Evolutionary conservation across 2,329 filamentous ascomycete genomes (phyloP), one percentile per base, ranked within the genome.

Genomic region (Aspergillus fischeri): DNA sequence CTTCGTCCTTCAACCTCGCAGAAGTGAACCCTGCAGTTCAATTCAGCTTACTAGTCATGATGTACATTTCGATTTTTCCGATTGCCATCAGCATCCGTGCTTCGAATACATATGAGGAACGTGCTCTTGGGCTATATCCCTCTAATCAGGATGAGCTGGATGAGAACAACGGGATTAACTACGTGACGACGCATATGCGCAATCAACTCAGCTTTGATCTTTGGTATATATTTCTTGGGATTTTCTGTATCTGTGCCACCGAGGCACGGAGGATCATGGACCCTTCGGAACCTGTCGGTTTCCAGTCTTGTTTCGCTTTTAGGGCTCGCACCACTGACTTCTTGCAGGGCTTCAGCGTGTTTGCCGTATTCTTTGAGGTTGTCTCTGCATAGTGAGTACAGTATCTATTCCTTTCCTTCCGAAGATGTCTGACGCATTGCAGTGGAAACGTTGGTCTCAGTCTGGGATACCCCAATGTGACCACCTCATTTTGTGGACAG

Each of bases 61-160:
- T 97, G 93, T 97, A 97, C 74, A 96, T 97, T 62, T 95, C 92
- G 52, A 89, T 96, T 56, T 95, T 95, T 63, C 93, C 93, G 3
- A 95, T 97, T 64, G 93, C 93, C 68, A 96, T 97, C 65, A 93
- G 89, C 7, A 88, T 97, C 60, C 90, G 93, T 52, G 78, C 53
- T 74, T 79, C 86, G 32, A 90, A 90, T 66, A 83, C 86, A 4
- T 90, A 90, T 65, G 87, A 90, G 65, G 86, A 90, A 63, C 78
- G 82, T 2, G 83, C 83, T 0, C 75, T 89, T 0, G 86, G 86
- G 0, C 73, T 84, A 20, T 85, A 82, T 64, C 70, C 74, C 10
- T 66, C 73, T n/a, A 69, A 76, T 3, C 11, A 14, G 11, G 29
- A 20, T 0, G 54, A 62, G 24, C 54, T 63, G 1, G 63, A 72